Evolutionary conservation across 352 stramenopile species (phyloP), one percentile per base, ranked within the genome.

Genomic region (Pythium angustatum): DNA sequence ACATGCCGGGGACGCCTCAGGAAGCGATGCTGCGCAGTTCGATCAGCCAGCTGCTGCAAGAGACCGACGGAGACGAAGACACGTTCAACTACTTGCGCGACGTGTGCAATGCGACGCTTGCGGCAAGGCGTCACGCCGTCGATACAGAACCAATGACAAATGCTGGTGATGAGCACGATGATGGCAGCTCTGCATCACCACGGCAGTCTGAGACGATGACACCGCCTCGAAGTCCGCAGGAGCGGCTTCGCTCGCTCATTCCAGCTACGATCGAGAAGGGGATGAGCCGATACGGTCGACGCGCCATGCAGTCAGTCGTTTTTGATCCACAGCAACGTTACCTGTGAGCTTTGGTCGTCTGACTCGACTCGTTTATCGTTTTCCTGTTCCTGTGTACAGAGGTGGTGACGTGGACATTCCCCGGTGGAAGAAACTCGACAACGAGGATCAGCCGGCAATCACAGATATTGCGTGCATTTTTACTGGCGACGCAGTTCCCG

Each of bases 381-480:
- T 26, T 60, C 21, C 31, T 21, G 8, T 40, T 41, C 2, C 8
- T 64, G 5, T 47, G 21, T 38, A 27, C 41, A 69, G 62, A 68
- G 31, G 33, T 34, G 51, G 45, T 7, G 44, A 58, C 1, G 24
- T 34, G 19, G 67, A 73, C 12, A 44, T 55, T 3, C 69, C 71
- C 2, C 79, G 76, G 1, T 90, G 83, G 83, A 83, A 83, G 54
- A 72, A 65, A 27, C 61, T 77, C 15, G 72, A 88, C 8, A 67
- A 43, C 6, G 76, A 88, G 4, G 69, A 88, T 12, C 33, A 55
- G 52, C 44, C 55, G 21, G 75, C 85, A 11, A 87, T 93, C 36
- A 89, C 73, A 0, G 83, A 96, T 44, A 63, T 96, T 22, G 77
- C 75, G 1, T 85, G 91, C 47, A 91, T 93, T 17, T 93, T 91